phyloP scores from a whole-genome alignment of 345 rosid genomes.

The Moricandia arvensis region DNA sequence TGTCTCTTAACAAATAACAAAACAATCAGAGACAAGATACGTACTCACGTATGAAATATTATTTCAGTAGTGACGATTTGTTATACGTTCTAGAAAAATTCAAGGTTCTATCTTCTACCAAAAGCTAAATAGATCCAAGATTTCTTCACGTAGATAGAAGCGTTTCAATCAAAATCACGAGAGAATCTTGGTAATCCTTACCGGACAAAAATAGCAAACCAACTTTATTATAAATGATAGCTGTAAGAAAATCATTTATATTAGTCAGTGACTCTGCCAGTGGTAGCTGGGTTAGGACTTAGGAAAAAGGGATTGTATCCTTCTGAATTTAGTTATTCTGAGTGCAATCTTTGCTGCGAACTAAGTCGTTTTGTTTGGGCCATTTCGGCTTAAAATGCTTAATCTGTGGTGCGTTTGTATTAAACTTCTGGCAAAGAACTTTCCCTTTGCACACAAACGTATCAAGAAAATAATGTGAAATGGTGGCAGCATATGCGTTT shows the following conservation, averaged over 20 bases:
- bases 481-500: neutral
- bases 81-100: neutral
- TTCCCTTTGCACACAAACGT: neutral
- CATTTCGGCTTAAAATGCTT: neutral
- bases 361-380: neutral
- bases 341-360: neutral
- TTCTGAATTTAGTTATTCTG: neutral
- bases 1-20: conserved; percentile 5
- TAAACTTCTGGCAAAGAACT: neutral
- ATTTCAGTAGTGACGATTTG: neutral
- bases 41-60: neutral
- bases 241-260: no score
- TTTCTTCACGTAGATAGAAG: conserved; percentile 13
- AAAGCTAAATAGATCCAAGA: conserved; percentile 16
- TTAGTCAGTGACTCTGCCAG: neutral
- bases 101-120: neutral
- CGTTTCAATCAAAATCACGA: conserved; percentile 10
- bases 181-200: conserved; percentile 12
- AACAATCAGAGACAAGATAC: neutral
- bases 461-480: neutral
- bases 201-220: no score
- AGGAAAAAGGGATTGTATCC: neutral
- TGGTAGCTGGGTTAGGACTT: neutral
- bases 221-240: neutral
- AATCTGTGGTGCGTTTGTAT: neutral